Evolutionary conservation across 495 filamentous ascomycete species (phyloP).

Genomic region (Penicillium turbatum): DNA sequence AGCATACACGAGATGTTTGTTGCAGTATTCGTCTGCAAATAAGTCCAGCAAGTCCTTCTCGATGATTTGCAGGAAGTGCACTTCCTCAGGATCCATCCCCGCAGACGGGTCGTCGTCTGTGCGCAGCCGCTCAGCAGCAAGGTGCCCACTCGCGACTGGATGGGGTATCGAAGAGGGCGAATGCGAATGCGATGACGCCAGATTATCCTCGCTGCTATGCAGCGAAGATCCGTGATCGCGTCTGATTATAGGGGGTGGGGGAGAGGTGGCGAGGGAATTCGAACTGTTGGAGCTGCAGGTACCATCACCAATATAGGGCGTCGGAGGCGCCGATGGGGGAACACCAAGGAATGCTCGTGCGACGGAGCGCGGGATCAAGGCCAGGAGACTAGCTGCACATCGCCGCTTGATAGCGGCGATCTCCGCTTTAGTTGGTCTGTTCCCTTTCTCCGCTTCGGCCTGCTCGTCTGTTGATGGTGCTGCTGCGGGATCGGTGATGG

Average conservation of each 20-base stretch:
- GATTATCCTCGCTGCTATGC: slow-evolving; percentile 1
- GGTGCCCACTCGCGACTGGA: background rate
- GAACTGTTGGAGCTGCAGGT: slow-evolving; percentile 27
- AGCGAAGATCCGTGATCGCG: slow-evolving; percentile 5
- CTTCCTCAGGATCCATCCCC: slow-evolving; percentile 30
- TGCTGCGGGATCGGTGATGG: slow-evolving; percentile 7
- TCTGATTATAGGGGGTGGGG: slow-evolving; percentile 14
- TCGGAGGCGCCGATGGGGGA: slow-evolving; percentile 12
- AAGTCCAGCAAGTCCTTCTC: slow-evolving; percentile 59
- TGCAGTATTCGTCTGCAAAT: slow-evolving; percentile 77
- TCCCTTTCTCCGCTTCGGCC: slow-evolving; percentile 11
- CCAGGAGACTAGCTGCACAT: slow-evolving; percentile 51
- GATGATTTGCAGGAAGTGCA: slow-evolving; percentile 40
- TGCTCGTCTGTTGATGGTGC: background rate
- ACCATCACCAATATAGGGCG: slow-evolving; percentile 18
- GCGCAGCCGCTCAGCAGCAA: slow-evolving; percentile 7
- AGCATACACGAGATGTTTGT: slow-evolving; percentile 80
- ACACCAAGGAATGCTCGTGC: slow-evolving; percentile 39
- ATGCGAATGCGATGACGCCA: slow-evolving; percentile 6
- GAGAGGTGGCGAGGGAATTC: slow-evolving; percentile 7
- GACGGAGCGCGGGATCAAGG: slow-evolving; percentile 39
- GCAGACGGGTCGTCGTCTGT: slow-evolving; percentile 16
- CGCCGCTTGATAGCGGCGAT: slow-evolving; percentile 50
- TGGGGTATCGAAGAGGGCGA: slow-evolving; percentile 1
- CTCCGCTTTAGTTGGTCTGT: slow-evolving; percentile 32